Percentiles rank a stretch among this genome's conserved stretches.
Evolutionary conservation across 2,329 filamentous ascomycete genomes (phyloP).

Genomic region (Blastomyces percursus): DNA sequence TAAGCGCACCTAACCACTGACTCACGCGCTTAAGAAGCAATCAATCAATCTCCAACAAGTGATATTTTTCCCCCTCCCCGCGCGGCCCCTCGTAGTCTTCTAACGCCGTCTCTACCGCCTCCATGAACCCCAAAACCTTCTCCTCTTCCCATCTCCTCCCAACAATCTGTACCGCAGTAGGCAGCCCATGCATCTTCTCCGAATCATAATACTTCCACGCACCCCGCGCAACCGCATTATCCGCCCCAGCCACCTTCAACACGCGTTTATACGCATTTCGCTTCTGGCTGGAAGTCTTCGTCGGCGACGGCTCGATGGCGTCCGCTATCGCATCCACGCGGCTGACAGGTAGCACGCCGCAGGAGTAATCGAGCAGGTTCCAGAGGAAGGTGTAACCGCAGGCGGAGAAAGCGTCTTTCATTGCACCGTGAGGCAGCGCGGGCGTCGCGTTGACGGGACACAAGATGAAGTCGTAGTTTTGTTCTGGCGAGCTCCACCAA

Average conservation of each 20-base stretch:
- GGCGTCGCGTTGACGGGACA: conserved; percentile 84
- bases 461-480: conserved; percentile 68
- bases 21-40: not conserved
- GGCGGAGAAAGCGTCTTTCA: conserved; percentile 72
- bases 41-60: conserved; percentile 27
- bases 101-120: conserved; percentile 63
- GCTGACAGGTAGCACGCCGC: conserved; percentile 72
- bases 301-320: conserved; percentile 41
- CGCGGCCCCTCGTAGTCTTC: conserved; percentile 35
- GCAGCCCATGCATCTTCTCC: conserved; percentile 71
- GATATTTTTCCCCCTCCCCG: conserved; percentile 27
- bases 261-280: conserved; percentile 34
- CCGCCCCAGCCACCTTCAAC: conserved; percentile 30
- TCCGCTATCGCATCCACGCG: conserved; percentile 65
- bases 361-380: conserved; percentile 82
- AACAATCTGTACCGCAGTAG: conserved; percentile 75
- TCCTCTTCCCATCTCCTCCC: conserved; percentile 74
- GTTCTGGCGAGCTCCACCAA: conserved; percentile 65
- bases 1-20: not conserved
- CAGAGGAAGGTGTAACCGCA: conserved; percentile 93
- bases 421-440: conserved; percentile 73
- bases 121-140: conserved; percentile 74
- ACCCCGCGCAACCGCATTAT: conserved; percentile 70
- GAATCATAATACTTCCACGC: conserved; percentile 83
- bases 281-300: conserved; percentile 30